Percentiles rank a stretch among this genome's conserved stretches.
phyloP scores from a whole-genome alignment of 495 filamentous ascomycete genomes.

The Aspergillus nidulans region DNA sequence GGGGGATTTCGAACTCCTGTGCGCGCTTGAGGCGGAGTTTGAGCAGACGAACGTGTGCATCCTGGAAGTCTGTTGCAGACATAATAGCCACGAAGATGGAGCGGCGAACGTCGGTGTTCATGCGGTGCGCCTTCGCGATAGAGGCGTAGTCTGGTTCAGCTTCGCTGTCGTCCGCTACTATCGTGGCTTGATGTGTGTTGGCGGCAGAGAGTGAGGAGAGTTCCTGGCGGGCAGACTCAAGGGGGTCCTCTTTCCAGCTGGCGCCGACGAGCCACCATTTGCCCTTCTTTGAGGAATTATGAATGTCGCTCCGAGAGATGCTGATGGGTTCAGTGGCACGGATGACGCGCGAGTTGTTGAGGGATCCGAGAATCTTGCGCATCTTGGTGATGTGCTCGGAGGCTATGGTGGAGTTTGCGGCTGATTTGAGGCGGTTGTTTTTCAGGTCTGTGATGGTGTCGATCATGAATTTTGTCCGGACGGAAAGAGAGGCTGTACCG shows the following conservation, averaged over 20 bases:
- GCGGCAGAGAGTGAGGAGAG: conserved; percentile 20
- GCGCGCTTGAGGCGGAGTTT: conserved; percentile 81
- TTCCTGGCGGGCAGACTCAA: conserved; percentile 37
- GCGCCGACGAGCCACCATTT: conserved; percentile 99
- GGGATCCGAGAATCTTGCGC: conserved; percentile 72
- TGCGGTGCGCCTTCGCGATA: conserved; percentile 76
- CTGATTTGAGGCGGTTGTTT: conserved; percentile 84
- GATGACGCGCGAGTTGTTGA: conserved; percentile 60
- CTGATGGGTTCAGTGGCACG: conserved; percentile 78
- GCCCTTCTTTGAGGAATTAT: conserved; percentile 74
- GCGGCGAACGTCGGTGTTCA: conserved; percentile 92
- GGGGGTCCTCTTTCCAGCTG: conserved; percentile 63
- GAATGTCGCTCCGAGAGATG: conserved; percentile 74
- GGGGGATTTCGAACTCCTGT: conserved; percentile 82
- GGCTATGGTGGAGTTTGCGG: conserved; percentile 55
- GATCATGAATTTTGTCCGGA: conserved; percentile 96
- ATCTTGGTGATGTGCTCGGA: conserved; percentile 78
- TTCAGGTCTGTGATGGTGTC: conserved; percentile 92
- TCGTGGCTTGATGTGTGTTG: conserved; percentile 14
- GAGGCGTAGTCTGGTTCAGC: conserved; percentile 61
- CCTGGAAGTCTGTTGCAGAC: conserved; percentile 79
- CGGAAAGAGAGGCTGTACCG: conserved; percentile 68
- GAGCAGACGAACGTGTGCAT: conserved; percentile 70
- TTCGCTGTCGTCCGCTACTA: conserved; percentile 40
- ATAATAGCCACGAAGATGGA: conserved; percentile 89